These are phyloP conservation scores for Rhodotorula sp. DNA, from an alignment of 1,284 basidiomycete genomes.

Conservation along the genomic window DNA sequence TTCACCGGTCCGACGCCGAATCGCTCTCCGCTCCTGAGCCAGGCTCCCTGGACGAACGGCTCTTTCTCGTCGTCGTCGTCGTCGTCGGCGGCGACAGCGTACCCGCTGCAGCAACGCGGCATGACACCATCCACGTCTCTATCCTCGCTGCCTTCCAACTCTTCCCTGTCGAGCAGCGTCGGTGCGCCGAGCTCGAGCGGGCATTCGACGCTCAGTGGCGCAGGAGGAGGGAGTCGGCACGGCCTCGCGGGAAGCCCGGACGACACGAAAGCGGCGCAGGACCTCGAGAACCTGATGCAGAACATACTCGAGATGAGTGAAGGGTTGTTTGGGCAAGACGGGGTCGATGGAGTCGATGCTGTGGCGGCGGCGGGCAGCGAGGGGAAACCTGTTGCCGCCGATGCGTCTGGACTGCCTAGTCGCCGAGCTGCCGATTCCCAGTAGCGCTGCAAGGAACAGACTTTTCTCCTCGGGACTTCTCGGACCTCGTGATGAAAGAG, in stretches of 20 bases:
- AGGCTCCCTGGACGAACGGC: neutral
- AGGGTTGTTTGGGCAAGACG: conserved; percentile 2
- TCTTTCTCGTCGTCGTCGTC: neutral
- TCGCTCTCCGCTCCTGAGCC: neutral
- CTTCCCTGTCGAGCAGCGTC: neutral
- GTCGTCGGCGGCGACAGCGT: neutral
- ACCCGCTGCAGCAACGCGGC: neutral
- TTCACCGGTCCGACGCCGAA: neutral
- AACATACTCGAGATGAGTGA: conserved; percentile 26
- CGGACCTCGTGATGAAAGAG: too few relatives aligned
- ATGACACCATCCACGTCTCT: conserved; percentile 1
- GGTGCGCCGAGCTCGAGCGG: neutral
- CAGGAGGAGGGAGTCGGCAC: neutral
- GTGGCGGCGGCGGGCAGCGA: too few relatives aligned
- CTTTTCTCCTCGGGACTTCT: too few relatives aligned
- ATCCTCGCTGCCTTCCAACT: conserved; percentile 14
- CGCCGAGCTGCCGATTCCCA: neutral
- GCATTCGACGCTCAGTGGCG: neutral
- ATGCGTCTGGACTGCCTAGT: neutral
- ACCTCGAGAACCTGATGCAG: conserved; percentile 29
- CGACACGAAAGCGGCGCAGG: conserved; percentile 25
- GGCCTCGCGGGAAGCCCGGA: conserved; percentile 12
- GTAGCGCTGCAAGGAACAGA: too few relatives aligned
- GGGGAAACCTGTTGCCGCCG: neutral
- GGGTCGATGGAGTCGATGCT: neutral